Base-by-base conservation (phyloP, 164 flowering plant genomes). In the Aristolochia contorta region DNA sequence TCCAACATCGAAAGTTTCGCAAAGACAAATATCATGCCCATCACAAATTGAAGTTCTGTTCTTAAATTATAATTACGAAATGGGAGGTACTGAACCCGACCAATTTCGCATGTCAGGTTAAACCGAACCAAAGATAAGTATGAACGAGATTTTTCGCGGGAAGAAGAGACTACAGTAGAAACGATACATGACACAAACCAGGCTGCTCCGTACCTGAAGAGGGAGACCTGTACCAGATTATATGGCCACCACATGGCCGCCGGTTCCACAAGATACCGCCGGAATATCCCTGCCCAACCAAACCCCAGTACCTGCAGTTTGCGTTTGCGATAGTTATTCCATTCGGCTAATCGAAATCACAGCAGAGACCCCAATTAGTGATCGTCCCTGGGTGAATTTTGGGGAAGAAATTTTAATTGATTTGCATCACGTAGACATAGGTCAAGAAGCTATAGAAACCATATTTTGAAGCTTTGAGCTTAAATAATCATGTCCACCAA, bases 211-310 rank as follows among this genome's bases (percentile, higher is more conserved):
- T 63, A 84, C 97, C 91, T 80, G 85, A 87, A 92, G 19, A 92
- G 65, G 1, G 98, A 89, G 47, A 92, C 98, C 65, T 92, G 95
- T 54, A 89, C 95, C 0, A 91, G 81, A 68, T 89, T 89, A 0
- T 82, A 70, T 6, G 98, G 98, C 98, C 98, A 92, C 98, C 98
- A 92, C 98, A 91, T 91, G 0, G 76, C 85, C 0, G 95, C 95
- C 10, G 98, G 98, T 69, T 91, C 98, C 50, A 92, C 96, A 64
- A 92, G 59, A 59, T 84, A 87, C 60, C 77, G 73, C 47, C 96
- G 76, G 70, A 82, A 87, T 15, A 92, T 77, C 1, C 98, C 98
- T 27, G 98, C 96, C 93, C 96, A 89, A 25, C 98, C 98, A 60
- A 89, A 89, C 43, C 98, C 96, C 75, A 91, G 55, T 58, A 91